These are phyloP conservation scores for Rheum nobile DNA, from an alignment of 148 eudicot species.

Conservation along the genomic window DNA sequence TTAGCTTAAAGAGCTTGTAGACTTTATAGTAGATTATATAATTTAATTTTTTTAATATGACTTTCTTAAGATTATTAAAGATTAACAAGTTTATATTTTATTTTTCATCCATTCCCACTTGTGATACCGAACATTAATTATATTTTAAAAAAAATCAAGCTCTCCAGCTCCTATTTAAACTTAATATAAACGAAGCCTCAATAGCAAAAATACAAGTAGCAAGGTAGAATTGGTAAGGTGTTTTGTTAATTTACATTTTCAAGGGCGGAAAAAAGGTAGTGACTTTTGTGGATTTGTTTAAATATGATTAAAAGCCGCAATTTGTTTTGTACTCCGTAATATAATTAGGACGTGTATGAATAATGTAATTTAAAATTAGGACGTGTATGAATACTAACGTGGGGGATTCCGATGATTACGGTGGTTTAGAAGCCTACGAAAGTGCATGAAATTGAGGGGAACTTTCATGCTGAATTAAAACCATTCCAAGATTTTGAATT, in stretches of 20 bases:
- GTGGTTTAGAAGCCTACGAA: background rate
- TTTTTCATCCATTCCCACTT: no score
- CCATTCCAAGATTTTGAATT: background rate
- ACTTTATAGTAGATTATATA: no score
- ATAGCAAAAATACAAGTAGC: no score
- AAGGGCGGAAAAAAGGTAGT: background rate
- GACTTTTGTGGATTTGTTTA: background rate
- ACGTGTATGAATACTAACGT: background rate
- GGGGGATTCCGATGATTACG: conserved; percentile 2
- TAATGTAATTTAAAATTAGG: background rate
- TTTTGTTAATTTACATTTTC: background rate
- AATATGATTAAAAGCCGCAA: background rate
- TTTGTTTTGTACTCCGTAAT: background rate
- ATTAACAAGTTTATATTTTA: no score
- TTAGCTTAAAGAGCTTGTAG: no score
- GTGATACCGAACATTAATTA: no score
- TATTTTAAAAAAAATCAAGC: no score
- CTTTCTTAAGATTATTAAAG: no score
- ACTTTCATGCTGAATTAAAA: background rate
- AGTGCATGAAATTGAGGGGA: background rate
- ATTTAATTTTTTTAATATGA: no score
- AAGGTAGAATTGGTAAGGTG: background rate
- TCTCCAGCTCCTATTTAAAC: no score
- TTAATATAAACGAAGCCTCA: no score
- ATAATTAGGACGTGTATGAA: no score